Evolutionary conservation across 352 stramenopile species (phyloP).

Genomic region (Sclerospora graminicola): DNA sequence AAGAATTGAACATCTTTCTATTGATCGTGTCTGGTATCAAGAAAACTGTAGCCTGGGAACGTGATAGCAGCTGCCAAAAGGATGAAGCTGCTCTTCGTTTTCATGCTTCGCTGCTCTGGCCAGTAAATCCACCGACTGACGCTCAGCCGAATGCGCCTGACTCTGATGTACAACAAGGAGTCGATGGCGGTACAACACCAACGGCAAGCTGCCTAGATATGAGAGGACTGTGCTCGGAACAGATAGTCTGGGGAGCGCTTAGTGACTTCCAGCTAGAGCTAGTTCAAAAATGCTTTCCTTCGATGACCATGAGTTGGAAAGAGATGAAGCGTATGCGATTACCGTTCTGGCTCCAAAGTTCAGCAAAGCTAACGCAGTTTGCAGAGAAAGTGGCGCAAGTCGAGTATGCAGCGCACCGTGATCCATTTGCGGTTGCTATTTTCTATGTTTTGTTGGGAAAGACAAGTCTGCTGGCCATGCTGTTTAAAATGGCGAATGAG

Average conservation of each 20-base stretch:
- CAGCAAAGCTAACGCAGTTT: slow-evolving; percentile 35
- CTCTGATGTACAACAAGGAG: slow-evolving; percentile 1
- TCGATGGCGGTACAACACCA: background rate
- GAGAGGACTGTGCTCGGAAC: slow-evolving; percentile 63
- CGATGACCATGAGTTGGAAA: slow-evolving; percentile 41
- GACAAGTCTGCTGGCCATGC: slow-evolving; percentile 58
- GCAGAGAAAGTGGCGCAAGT: slow-evolving; percentile 65
- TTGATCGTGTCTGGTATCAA: slow-evolving; percentile 35
- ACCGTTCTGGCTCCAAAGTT: slow-evolving; percentile 72
- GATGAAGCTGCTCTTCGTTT: slow-evolving; percentile 69
- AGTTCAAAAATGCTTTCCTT: slow-evolving; percentile 61
- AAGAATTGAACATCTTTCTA: slow-evolving; percentile 37
- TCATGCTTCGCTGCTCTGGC: slow-evolving; percentile 57
- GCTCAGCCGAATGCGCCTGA: background rate
- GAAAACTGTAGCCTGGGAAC: slow-evolving; percentile 55
- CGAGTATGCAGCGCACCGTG: slow-evolving; percentile 59
- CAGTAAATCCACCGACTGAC: slow-evolving; percentile 15
- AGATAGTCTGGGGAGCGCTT: slow-evolving; percentile 61
- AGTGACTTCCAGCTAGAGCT: slow-evolving; percentile 57
- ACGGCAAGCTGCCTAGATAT: background rate
- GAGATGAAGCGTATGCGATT: slow-evolving; percentile 54
- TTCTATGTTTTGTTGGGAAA: slow-evolving; percentile 85
- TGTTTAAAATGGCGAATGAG: slow-evolving; percentile 83
- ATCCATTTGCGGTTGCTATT: slow-evolving; percentile 77
- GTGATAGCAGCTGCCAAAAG: slow-evolving; percentile 39